Base-by-base conservation (phyloP, 2,329 filamentous ascomycete genomes). In the Penicillium sp. region DNA sequence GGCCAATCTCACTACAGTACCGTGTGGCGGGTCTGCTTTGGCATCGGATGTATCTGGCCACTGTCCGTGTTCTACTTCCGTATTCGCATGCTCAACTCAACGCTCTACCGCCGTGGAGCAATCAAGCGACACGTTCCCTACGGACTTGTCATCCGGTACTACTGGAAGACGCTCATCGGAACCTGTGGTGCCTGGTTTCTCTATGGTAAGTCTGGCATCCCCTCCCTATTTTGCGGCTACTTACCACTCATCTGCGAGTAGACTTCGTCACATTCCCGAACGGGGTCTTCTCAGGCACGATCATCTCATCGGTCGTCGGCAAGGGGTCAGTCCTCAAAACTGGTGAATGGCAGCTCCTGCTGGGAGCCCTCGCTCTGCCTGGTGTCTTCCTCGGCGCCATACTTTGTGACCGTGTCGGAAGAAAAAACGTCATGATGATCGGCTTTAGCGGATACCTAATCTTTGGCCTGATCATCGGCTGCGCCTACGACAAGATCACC, bases 131-230 rank as follows among this genome's bases (percentile, higher is more conserved):
- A 59, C 6, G 71, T 80, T 0, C 74, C 77, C 0, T 76, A 80
- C 45, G 49, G 56, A 1, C 63, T 80, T 0, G 67, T 77, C 4
- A 25, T 76, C 7, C 65, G 64, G 14, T 79, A 72, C 53, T 80
- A 80, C 59, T 79, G 77, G 76, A 74, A 69, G 50, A 62, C 70
- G 2, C 58, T 80, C 8, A 60, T 75, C 20, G 75, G 77, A 7
- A 77, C 76, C 7, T 75, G 69, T 39, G 69, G 74, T 7, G 76
- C 77, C 34, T 79, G 75, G 74, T 79, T 79, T 55, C 66, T 78
- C 9, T 75, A 75, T 65, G 53, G 58, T 57, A 48, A 18, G 17
- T 36, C 9, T 13, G 5, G 6, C 25, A 6, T 14, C 15, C 13
- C 3, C n/a, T 11, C 3, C 15, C 16, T 27, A 27, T n/a, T 13